phyloP scores from a whole-genome alignment of 2,329 filamentous ascomycete genomes.

The Alternaria tenuissima region DNA sequence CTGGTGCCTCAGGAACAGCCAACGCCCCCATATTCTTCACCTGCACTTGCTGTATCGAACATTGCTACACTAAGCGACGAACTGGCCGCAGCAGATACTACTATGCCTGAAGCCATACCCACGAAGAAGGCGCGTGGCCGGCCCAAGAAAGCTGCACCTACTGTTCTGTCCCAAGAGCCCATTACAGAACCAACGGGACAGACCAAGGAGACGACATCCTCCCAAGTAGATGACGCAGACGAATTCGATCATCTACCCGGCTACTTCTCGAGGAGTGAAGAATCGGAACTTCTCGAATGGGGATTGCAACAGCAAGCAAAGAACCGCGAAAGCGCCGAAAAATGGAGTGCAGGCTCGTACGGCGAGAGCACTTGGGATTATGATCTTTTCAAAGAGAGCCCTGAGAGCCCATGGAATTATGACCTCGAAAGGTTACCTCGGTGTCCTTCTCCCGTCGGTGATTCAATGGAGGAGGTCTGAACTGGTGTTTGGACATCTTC shows the following conservation, averaged over 20 bases:
- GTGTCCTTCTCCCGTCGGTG: not conserved
- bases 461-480: not conserved
- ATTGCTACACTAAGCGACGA: not conserved
- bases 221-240: no score
- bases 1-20: not conserved
- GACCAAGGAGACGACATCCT: not conserved
- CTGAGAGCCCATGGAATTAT: not conserved
- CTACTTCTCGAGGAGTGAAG: not conserved
- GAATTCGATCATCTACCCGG: not conserved
- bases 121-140: slow-evolving; percentile 41
- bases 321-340: not conserved
- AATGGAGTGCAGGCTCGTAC: not conserved
- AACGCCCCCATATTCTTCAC: not conserved
- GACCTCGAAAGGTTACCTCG: not conserved
- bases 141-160: slow-evolving; percentile 36
- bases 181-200: slow-evolving; percentile 13
- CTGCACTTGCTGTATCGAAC: not conserved
- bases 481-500: not conserved
- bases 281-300: not conserved
- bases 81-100: not conserved
- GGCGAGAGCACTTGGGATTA: not conserved
- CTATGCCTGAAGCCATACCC: not conserved
- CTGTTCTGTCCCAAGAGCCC: slow-evolving; percentile 2
- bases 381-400: not conserved
- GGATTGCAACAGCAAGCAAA: not conserved